Conservation (phyloP, 2,329 filamentous ascomycete species). For the Phymatotrichopsis omnivora region DNA sequence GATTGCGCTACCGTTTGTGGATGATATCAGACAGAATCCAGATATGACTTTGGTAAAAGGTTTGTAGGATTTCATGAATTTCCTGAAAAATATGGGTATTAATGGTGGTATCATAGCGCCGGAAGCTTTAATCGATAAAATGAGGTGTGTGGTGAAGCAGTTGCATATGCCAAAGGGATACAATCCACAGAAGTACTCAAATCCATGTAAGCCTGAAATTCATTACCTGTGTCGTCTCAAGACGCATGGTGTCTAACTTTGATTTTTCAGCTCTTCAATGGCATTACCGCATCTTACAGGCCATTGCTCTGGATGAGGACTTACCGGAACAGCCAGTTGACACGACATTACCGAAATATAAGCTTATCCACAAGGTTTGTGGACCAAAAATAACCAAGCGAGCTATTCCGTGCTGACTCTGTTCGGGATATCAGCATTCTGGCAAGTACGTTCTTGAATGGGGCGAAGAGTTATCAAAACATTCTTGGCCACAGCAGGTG, state of each 20-base stretch:
- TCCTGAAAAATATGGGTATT: too few relatives aligned
- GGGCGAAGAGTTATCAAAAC: constrained; percentile 56
- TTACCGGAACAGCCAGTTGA: constrained; percentile 65
- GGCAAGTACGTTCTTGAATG: constrained; percentile 70
- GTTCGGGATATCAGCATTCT: too few relatives aligned
- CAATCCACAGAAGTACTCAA: constrained; percentile 78
- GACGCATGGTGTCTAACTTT: too few relatives aligned
- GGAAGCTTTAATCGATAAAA: constrained; percentile 63
- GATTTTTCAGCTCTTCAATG: constrained; percentile 83
- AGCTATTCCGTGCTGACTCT: neutral
- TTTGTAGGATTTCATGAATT: neutral
- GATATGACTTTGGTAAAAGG: constrained; percentile 42
- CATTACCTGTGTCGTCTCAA: too few relatives aligned
- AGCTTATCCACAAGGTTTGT: constrained; percentile 88
- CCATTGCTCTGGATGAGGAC: constrained; percentile 83
- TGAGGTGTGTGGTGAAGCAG: constrained; percentile 74
- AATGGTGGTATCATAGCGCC: constrained; percentile 52
- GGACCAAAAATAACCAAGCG: too few relatives aligned
- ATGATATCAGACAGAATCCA: constrained; percentile 71
- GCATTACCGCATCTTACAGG: constrained; percentile 93
- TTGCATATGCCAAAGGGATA: constrained; percentile 84
- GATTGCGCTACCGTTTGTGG: constrained; percentile 74
- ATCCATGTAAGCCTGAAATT: too few relatives aligned
- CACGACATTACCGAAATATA: constrained; percentile 71
- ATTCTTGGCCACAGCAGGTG: constrained; percentile 1